Evolutionary conservation across 176 grass and related monocot species (phyloP).

Genomic region (Rhipidocladum racemiflorum): DNA sequence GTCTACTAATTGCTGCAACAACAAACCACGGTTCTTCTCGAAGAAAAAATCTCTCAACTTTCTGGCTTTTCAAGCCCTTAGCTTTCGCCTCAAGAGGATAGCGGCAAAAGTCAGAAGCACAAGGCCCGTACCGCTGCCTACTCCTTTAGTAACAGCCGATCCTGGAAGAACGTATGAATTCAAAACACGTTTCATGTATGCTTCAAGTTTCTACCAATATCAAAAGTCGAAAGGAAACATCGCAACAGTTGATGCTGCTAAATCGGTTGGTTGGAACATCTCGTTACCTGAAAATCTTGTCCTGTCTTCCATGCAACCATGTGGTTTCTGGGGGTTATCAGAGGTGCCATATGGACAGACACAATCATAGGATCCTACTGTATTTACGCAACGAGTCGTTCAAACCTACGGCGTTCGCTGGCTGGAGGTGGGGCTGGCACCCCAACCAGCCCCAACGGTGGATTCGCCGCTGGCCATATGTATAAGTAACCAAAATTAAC

Average conservation of each 20-base stretch:
- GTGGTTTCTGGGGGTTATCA: not conserved
- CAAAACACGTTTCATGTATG: not conserved
- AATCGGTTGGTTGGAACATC: not conserved
- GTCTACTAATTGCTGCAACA: conserved; percentile 28
- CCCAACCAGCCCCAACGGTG: no score
- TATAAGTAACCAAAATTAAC: no score
- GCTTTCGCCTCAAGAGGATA: conserved; percentile 13
- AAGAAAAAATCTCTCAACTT: conserved; percentile 17
- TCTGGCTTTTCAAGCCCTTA: conserved; percentile 10
- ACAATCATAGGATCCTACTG: not conserved
- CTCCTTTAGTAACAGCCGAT: conserved; percentile 15
- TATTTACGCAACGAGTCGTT: not conserved
- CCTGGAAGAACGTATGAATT: conserved; percentile 10
- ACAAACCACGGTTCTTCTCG: conserved; percentile 29
- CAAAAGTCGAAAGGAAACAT: no score
- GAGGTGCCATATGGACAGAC: not conserved
- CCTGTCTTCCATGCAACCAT: not conserved
- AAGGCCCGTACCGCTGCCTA: not conserved
- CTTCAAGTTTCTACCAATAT: not conserved
- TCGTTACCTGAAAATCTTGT: conserved; percentile 6
- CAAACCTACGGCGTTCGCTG: no score
- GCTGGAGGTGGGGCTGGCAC: no score
- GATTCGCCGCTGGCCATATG: no score
- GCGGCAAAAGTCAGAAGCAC: conserved; percentile 10
- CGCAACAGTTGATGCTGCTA: not conserved